Evolutionary conservation across 1,284 basidiomycete species (phyloP), one percentile per base, ranked within the genome.

Genomic region (Calocybe gambosa): DNA sequence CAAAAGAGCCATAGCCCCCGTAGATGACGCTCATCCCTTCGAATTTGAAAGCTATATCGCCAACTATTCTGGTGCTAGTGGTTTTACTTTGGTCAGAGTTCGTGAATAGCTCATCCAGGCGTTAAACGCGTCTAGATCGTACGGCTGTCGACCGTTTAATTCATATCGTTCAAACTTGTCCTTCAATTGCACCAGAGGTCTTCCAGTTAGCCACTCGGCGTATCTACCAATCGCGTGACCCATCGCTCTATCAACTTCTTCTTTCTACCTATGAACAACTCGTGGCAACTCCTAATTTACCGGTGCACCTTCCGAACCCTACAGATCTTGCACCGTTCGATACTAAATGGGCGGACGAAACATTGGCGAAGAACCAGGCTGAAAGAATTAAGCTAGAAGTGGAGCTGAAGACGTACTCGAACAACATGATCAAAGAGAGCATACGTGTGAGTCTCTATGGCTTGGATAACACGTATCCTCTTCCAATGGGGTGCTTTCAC

Each of bases 391-490:
- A 85, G 63, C 69, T 94, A 42, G 89, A 93, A 64, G 82, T 89
- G 8, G 92, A 94, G 63, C 71, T 95, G 60, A 92, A 91, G 75
- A 87, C 85, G 12, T 93, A 93, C 59, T 75, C 82, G 50, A 90
- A 87, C 58, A 94, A 93, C 61, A 83, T 93, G 78, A 93, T 94
- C 70, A 93, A 93, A 64, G 93, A 95, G 72, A 92, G 89, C 71
- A 91, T 93, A 56, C 74, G 92, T 54, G 89, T 91, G 55, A 42
- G 82, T 69, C 12, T 19, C n/a, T 43, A 42, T 16, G 12, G 23
- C 15, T 23, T 10, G 31, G 19, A n/a, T n/a, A n/a, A n/a, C n/a
- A n/a, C n/a, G n/a, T n/a, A n/a, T n/a, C n/a, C n/a, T n/a, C n/a
- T n/a, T n/a, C n/a, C n/a, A n/a, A n/a, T n/a, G n/a, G n/a, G n/a